Evolutionary conservation across 2,329 filamentous ascomycete species (phyloP).

Genomic region (Huntiella decipiens): DNA sequence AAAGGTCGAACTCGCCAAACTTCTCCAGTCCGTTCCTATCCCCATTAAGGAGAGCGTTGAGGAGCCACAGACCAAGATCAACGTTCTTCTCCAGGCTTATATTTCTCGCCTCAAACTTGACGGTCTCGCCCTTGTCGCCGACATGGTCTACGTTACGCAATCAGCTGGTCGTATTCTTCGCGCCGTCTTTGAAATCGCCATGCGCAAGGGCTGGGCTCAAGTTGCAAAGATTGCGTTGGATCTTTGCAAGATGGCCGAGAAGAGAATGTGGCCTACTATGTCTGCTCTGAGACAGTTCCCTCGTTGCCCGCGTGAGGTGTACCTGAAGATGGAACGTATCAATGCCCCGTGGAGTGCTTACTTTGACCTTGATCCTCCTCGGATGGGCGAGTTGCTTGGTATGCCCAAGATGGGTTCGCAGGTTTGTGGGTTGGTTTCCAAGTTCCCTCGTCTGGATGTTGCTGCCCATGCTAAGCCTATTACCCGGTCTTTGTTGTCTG

Average conservation of each 20-base stretch:
- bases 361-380: conserved; percentile 87
- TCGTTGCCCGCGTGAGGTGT: conserved; percentile 60
- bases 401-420: conserved; percentile 73
- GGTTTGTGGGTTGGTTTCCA: conserved; percentile 71
- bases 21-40: conserved; percentile 76
- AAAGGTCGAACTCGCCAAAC: conserved; percentile 85
- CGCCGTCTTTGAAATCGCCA: conserved; percentile 89
- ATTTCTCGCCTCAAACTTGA: conserved; percentile 90
- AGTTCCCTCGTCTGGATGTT: conserved; percentile 83
- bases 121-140: conserved; percentile 87
- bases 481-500: conserved; percentile 76
- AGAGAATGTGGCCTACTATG: conserved; percentile 99
- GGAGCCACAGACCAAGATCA: conserved; percentile 94
- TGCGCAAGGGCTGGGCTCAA: conserved; percentile 89
- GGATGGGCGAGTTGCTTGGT: conserved; percentile 86
- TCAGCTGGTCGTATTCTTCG: conserved; percentile 90
- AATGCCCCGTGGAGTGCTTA: conserved; percentile 87
- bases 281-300: conserved; percentile 83
- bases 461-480: conserved; percentile 89
- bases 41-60: conserved; percentile 96
- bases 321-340: conserved; percentile 85
- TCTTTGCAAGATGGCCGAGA: conserved; percentile 97
- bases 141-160: conserved; percentile 96
- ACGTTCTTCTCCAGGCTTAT: conserved; percentile 88
- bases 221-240: conserved; percentile 86